Percentiles rank a stretch among this genome's conserved stretches.
Evolutionary conservation across 192 early-diverging fungal genomes (phyloP).

Genomic region (Podila clonocystis): DNA sequence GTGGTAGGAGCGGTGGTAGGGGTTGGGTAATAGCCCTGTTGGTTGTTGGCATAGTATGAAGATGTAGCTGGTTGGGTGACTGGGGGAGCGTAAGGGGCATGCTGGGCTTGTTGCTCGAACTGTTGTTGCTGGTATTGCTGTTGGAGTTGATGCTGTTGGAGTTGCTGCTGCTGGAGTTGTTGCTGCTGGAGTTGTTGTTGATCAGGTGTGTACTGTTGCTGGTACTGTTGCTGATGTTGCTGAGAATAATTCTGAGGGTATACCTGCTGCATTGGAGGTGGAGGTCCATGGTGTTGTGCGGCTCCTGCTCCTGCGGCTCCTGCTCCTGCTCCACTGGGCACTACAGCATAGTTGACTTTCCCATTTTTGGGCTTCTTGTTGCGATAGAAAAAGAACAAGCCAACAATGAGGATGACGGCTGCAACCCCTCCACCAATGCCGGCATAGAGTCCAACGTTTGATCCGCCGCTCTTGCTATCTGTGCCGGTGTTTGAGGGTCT

Average conservation of each 20-base stretch:
- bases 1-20: background rate
- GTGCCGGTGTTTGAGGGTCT: background rate
- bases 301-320: background rate
- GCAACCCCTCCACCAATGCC: constrained; percentile 31
- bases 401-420: constrained; percentile 13
- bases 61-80: constrained; percentile 7
- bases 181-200: background rate
- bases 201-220: background rate
- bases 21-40: constrained; percentile 16
- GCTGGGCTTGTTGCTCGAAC: constrained; percentile 7
- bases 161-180: background rate
- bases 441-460: constrained; percentile 22
- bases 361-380: constrained; percentile 3
- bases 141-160: background rate
- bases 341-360: background rate
- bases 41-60: constrained; percentile 7
- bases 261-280: constrained; percentile 4
- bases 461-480: constrained; percentile 1
- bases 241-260: constrained; percentile 2
- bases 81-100: background rate
- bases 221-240: constrained; percentile 18
- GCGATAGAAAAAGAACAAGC: constrained; percentile 24
- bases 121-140: constrained; percentile 8
- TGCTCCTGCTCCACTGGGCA: background rate
- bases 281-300: background rate